Evolutionary conservation across 139 green algal species (phyloP).

Genomic region (Closterium sp.): DNA sequence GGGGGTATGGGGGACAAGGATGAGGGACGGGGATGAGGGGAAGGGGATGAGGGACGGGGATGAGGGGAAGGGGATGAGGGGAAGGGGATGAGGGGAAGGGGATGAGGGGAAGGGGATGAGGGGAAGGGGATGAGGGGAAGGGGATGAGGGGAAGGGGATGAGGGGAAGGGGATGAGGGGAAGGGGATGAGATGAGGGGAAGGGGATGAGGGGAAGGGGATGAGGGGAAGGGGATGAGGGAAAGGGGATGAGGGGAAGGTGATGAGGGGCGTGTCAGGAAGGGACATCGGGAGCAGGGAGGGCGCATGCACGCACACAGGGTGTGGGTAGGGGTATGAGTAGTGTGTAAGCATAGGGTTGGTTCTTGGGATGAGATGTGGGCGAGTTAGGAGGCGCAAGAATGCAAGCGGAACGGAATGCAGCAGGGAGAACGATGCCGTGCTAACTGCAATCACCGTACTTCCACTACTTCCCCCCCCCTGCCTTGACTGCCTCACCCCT

Average conservation of each 20-base stretch:
- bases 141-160: not conserved
- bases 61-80: not conserved
- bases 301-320: too few species aligned
- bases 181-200: not conserved
- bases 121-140: not conserved
- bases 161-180: not conserved
- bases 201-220: not conserved
- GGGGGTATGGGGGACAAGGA: too few species aligned
- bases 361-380: too few species aligned
- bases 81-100: not conserved
- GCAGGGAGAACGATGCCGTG: too few species aligned
- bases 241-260: not conserved
- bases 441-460: too few species aligned
- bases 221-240: not conserved
- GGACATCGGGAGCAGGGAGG: too few species aligned
- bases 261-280: not conserved
- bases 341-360: too few species aligned
- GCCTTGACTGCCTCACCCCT: not conserved
- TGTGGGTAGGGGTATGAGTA: too few species aligned
- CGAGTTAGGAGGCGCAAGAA: too few species aligned
- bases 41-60: not conserved
- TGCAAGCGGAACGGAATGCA: too few species aligned
- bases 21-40: too few species aligned
- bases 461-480: constrained; percentile 47
- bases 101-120: not conserved